A percentile compares a stretch with the other conserved stretches of the same genome.
Evolutionary conservation across 2,329 filamentous ascomycete species (phyloP).

Genomic region (Fusarium lateritium): DNA sequence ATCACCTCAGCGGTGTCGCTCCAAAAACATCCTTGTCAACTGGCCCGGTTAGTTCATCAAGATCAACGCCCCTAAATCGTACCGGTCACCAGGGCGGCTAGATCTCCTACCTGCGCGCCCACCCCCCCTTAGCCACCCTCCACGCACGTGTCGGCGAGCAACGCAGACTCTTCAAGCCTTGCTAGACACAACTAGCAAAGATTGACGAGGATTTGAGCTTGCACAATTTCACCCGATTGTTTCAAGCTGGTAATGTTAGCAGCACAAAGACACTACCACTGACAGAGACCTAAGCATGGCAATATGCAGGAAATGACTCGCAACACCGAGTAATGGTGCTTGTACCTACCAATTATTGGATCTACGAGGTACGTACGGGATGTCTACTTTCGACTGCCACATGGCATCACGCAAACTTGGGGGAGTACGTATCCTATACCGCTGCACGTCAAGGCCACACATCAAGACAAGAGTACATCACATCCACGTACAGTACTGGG

Average conservation of each 20-base stretch:
- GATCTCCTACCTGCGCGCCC: constrained; percentile 29
- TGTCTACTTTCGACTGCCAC: constrained; percentile 28
- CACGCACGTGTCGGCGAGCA: constrained; percentile 32
- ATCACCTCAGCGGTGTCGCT: neutral
- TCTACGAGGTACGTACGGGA: constrained; percentile 17
- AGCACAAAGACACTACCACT: neutral
- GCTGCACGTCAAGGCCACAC: constrained; percentile 15
- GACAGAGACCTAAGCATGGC: constrained; percentile 17
- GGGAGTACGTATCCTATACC: constrained; percentile 6
- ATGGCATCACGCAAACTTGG: constrained; percentile 34
- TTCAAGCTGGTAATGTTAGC: constrained; percentile 28
- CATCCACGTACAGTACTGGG: constrained; percentile 5
- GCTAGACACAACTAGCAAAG: constrained; percentile 39
- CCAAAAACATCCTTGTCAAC: constrained; percentile 21
- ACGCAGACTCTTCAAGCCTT: constrained; percentile 13
- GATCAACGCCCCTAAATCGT: constrained; percentile 35
- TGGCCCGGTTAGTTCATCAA: constrained; percentile 23
- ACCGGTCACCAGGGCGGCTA: constrained; percentile 32
- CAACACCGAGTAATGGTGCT: neutral
- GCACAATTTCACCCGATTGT: constrained; percentile 26
- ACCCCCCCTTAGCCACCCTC: constrained; percentile 8
- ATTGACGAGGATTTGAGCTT: constrained; percentile 26
- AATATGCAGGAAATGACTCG: neutral
- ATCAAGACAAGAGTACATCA: constrained; percentile 16
- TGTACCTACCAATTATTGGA: neutral